phyloP scores from a whole-genome alignment of 2,329 filamentous ascomycete genomes.

The Pseudocercospora fijiensis region DNA sequence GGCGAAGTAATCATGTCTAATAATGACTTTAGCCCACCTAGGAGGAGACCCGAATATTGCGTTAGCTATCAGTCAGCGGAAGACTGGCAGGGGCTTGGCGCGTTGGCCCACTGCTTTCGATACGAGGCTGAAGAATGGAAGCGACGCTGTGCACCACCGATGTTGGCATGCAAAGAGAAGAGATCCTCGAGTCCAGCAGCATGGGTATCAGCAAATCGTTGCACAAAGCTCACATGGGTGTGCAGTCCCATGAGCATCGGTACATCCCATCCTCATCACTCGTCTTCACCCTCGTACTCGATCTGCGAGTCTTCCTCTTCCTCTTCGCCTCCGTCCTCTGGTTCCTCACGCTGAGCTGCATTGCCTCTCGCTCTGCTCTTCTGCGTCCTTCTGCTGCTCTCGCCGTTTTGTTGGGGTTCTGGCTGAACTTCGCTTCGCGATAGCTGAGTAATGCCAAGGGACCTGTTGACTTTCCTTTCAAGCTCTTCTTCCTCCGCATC shows the following conservation, averaged over 20 bases:
- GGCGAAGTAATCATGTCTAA: slow-evolving; percentile 1
- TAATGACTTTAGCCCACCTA: neutral
- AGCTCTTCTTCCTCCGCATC: slow-evolving; percentile 35
- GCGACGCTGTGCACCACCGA: neutral
- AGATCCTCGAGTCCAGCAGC: neutral
- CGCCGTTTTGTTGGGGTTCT: slow-evolving; percentile 10
- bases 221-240: neutral
- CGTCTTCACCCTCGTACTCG: slow-evolving; percentile 20
- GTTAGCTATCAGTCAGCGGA: slow-evolving; percentile 16
- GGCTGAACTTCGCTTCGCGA: slow-evolving; percentile 1
- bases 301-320: slow-evolving; percentile 19
- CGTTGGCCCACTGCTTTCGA: neutral
- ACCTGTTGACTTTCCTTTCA: slow-evolving; percentile 37
- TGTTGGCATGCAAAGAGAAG: neutral
- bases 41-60: neutral
- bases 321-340: slow-evolving; percentile 15
- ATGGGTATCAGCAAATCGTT: neutral
- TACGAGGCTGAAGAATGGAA: neutral
- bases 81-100: neutral
- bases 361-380: neutral
- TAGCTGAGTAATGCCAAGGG: slow-evolving; percentile 33
- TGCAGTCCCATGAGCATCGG: neutral
- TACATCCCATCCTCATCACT: slow-evolving; percentile 6
- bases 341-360: neutral
- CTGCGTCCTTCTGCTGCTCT: slow-evolving; percentile 4